These are phyloP conservation scores for Phyllosticta citribraziliensis DNA, from an alignment of 2,329 filamentous ascomycete species.

Conservation along the genomic window DNA sequence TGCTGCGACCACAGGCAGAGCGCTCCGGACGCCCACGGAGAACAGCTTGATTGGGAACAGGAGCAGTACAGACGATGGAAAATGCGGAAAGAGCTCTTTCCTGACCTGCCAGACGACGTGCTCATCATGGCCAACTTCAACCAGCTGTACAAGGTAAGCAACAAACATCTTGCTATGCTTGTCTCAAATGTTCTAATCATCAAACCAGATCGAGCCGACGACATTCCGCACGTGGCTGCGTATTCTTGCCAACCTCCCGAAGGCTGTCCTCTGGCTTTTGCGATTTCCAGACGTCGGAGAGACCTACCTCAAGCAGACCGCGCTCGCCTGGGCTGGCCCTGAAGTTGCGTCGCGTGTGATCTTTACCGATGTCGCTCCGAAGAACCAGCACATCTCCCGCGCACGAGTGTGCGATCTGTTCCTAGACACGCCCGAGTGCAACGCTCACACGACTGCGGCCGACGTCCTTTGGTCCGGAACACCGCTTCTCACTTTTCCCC, in stretches of 20 bases:
- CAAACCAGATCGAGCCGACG: conserved; percentile 76
- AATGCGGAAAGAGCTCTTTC: conserved; percentile 91
- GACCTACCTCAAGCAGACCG: conserved; percentile 70
- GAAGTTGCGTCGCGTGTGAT: conserved; percentile 79
- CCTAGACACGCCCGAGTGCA: conserved; percentile 94
- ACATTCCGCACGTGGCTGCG: conserved; percentile 94
- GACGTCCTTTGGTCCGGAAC: conserved; percentile 96
- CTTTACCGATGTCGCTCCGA: conserved; percentile 95
- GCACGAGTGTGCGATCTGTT: conserved; percentile 91
- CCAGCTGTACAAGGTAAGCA: conserved; percentile 84
- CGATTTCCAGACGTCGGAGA: conserved; percentile 93
- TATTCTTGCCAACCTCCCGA: conserved; percentile 75
- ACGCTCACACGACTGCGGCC: conserved; percentile 93
- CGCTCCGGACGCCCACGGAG: conserved; percentile 60
- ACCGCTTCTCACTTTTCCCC: conserved; percentile 77
- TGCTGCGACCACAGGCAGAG: conserved; percentile 96
- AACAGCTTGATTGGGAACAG: conserved; percentile 65
- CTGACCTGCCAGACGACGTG: conserved; percentile 65
- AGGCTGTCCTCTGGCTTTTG: conserved; percentile 89
- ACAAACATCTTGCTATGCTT: conserved; percentile 5
- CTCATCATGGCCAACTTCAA: conserved; percentile 98
- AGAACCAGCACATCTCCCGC: conserved; percentile 84
- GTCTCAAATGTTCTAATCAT: conserved; percentile 13
- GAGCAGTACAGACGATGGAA: conserved; percentile 76
- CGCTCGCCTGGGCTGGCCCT: conserved; percentile 70